Conservation (phyloP, 2,329 filamentous ascomycete species). For the Elsinoe batatas region DNA sequence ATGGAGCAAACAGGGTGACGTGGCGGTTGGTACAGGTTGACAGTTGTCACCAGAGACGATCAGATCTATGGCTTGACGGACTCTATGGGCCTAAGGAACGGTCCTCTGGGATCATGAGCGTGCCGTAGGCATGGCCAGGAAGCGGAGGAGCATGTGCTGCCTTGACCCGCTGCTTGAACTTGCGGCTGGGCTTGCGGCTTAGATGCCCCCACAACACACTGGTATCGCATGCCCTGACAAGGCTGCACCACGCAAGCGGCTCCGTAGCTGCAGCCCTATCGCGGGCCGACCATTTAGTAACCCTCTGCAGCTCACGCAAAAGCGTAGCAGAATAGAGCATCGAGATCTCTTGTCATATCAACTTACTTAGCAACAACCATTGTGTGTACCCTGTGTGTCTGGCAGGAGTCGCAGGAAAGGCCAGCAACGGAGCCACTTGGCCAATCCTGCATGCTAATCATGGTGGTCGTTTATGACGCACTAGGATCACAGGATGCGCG, state of each 20-base stretch:
- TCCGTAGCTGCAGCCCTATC: too few species aligned
- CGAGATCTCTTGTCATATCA: too few species aligned
- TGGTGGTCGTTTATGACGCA: not conserved
- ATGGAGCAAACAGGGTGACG: slow-evolving; percentile 51
- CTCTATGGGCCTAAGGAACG: not conserved
- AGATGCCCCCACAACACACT: too few species aligned
- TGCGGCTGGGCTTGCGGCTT: too few species aligned
- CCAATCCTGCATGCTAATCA: not conserved
- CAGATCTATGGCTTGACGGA: not conserved
- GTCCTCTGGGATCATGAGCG: not conserved
- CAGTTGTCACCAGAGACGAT: not conserved
- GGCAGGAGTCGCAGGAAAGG: not conserved
- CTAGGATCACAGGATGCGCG: not conserved
- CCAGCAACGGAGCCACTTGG: not conserved
- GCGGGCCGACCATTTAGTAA: too few species aligned
- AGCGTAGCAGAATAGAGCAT: too few species aligned
- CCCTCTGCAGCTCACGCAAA: too few species aligned
- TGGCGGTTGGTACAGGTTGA: not conserved
- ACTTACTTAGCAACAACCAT: too few species aligned
- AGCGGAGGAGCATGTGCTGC: not conserved
- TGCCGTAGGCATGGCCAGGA: not conserved
- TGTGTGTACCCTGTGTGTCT: too few species aligned
- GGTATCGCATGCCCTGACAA: too few species aligned
- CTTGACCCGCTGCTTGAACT: too few species aligned
- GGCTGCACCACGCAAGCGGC: too few species aligned